phyloP scores from a whole-genome alignment of 441 rosid species.

The Daphne laureola region DNA sequence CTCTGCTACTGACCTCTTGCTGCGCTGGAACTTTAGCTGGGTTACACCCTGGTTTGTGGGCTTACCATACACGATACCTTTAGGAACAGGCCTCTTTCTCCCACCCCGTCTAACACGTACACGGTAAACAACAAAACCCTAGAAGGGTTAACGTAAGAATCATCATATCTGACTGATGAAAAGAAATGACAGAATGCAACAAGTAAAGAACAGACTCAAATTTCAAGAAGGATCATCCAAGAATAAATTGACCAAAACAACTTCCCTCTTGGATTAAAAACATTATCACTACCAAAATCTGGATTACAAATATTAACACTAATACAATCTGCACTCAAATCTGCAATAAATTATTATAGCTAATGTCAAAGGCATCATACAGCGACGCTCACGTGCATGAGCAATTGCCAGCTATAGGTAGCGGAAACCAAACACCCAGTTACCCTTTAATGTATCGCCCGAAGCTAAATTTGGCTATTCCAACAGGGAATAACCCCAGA shows the following conservation, averaged over 20 bases:
- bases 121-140: constrained; percentile 92
- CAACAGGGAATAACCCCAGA: no score
- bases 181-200: not conserved
- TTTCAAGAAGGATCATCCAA: not conserved
- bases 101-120: constrained; percentile 96
- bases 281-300: no score
- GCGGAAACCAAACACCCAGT: no score
- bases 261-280: no score
- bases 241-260: not conserved
- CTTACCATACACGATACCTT: constrained; percentile 97
- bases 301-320: no score
- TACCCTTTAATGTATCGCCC: no score
- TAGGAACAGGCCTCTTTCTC: constrained; percentile 91
- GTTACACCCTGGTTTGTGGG: constrained; percentile 99
- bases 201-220: not conserved
- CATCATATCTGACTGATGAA: not conserved
- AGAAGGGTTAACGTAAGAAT: not conserved
- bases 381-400: no score
- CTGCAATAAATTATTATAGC: no score
- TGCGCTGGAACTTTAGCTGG: constrained; percentile 94
- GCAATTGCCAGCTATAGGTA: no score
- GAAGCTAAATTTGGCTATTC: no score
- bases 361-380: no score
- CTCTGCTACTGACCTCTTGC: constrained; percentile 97
- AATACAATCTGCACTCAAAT: no score